A percentile compares a stretch with the other conserved stretches of the same genome.
phyloP scores from a whole-genome alignment of 140 eudicot species.

The Oenanthe javanica region DNA sequence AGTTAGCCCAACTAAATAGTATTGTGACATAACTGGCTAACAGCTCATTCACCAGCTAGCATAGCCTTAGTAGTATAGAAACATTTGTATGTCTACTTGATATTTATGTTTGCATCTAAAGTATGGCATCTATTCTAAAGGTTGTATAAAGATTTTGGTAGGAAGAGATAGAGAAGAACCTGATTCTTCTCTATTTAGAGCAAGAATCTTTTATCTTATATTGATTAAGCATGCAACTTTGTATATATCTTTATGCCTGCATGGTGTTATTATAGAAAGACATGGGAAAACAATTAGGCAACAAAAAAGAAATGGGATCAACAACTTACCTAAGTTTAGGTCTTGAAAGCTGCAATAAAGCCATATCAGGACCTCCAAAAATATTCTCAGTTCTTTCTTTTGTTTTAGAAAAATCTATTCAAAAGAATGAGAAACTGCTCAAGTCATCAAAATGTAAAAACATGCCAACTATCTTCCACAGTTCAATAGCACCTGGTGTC shows the following conservation, averaged over 20 bases:
- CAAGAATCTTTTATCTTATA: neutral
- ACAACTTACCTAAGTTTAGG: slow-evolving; percentile 4
- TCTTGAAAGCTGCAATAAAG: slow-evolving; percentile 1
- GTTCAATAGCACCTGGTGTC: slow-evolving; percentile 25
- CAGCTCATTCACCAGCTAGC: too few relatives aligned
- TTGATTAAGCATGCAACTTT: neutral
- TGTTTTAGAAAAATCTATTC: slow-evolving; percentile 12
- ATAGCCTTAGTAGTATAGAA: too few relatives aligned
- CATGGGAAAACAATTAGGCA: slow-evolving; percentile 16
- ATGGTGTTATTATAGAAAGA: neutral
- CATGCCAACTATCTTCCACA: slow-evolving; percentile 21
- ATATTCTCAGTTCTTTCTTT: slow-evolving; percentile 14
- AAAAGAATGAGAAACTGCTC: slow-evolving; percentile 16
- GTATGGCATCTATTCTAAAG: neutral
- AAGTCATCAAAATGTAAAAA: slow-evolving; percentile 17
- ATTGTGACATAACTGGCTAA: too few relatives aligned
- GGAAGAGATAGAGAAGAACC: slow-evolving; percentile 1
- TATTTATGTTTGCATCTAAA: neutral
- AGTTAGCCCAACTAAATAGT: too few relatives aligned
- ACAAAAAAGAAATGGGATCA: neutral
- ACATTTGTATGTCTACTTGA: neutral
- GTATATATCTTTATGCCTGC: neutral
- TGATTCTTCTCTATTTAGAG: neutral
- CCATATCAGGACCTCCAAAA: slow-evolving; percentile 8
- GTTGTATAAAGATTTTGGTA: neutral